phyloP scores from a whole-genome alignment of 2,329 filamentous ascomycete species.

The Alternaria conjuncta region DNA sequence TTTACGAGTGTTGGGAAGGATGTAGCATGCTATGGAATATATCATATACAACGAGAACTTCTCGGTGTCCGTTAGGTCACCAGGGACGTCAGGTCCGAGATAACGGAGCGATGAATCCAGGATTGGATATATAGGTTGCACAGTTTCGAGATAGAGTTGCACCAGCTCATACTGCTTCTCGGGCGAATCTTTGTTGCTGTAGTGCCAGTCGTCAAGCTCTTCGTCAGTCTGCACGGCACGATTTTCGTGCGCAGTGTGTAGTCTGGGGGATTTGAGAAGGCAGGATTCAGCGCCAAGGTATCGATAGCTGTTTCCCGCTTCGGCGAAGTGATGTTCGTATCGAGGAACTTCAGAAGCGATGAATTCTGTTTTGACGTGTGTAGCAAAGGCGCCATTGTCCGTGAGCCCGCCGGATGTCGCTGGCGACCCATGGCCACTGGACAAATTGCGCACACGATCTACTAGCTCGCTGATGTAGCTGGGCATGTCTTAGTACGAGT shows the following conservation, averaged over 20 bases:
- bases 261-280: conserved; percentile 39
- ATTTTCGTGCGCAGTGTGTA: conserved; percentile 23
- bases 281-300: conserved; percentile 46
- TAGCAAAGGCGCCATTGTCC: conserved; percentile 11
- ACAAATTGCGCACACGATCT: conserved; percentile 43
- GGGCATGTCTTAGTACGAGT: conserved; percentile 14
- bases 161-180: conserved; percentile 39
- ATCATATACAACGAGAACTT: conserved; percentile 45
- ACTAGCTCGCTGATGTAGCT: conserved; percentile 47
- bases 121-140: conserved; percentile 41
- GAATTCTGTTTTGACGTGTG: conserved; percentile 21
- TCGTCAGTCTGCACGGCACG: conserved; percentile 22
- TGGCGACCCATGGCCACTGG: conserved; percentile 27
- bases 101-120: conserved; percentile 37
- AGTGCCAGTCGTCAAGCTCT: conserved; percentile 34
- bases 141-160: conserved; percentile 35
- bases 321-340: conserved; percentile 45
- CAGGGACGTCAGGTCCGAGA: conserved; percentile 27
- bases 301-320: conserved; percentile 41
- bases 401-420: conserved; percentile 20
- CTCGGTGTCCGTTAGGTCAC: conserved; percentile 33
- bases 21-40: conserved; percentile 45
- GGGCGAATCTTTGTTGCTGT: conserved; percentile 31
- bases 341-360: conserved; percentile 21
- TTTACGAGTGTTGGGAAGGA: conserved; percentile 35